These are phyloP conservation scores for Geotrichum restrictum DNA, from an alignment of 1,139 yeast species.

Conservation along the genomic window DNA sequence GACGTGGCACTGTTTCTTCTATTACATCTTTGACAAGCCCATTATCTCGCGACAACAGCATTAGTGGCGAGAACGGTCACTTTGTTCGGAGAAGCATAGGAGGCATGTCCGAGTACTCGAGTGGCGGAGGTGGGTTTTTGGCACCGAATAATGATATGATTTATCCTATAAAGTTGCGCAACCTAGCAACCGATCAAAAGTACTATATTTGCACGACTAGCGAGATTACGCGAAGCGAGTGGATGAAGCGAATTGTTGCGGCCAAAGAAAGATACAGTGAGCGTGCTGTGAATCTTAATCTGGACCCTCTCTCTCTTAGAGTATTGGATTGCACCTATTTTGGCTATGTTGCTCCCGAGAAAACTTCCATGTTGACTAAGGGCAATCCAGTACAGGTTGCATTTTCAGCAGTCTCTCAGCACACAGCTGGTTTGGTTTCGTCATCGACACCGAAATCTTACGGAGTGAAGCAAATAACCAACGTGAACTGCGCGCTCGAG, in stretches of 20 bases:
- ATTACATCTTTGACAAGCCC: background rate
- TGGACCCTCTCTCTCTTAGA: conserved; percentile 11
- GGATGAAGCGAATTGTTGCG: conserved; percentile 10
- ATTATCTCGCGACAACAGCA: background rate
- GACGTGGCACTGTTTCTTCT: background rate
- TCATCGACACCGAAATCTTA: background rate
- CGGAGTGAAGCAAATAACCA: background rate
- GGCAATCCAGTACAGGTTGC: conserved; percentile 7
- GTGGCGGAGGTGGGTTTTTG: conserved; percentile 3
- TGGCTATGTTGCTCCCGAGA: conserved; percentile 7
- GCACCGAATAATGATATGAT: conserved; percentile 11
- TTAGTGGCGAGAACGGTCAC: background rate
- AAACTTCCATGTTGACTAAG: conserved; percentile 1
- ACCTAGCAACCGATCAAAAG: conserved; percentile 17
- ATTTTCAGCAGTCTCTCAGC: background rate
- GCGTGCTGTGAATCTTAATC: conserved; percentile 5
- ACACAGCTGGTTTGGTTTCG: background rate
- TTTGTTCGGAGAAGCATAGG: background rate
- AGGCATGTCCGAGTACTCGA: background rate
- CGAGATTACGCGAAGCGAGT: conserved; percentile 15
- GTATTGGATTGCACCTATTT: conserved; percentile 12
- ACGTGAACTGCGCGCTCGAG: conserved; percentile 16
- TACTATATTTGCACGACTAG: conserved; percentile 13
- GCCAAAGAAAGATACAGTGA: conserved; percentile 14
- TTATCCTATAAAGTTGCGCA: conserved; percentile 17